Conservation (phyloP, 805 yeast species). For the Wickerhamiella kurtzmanii region DNA sequence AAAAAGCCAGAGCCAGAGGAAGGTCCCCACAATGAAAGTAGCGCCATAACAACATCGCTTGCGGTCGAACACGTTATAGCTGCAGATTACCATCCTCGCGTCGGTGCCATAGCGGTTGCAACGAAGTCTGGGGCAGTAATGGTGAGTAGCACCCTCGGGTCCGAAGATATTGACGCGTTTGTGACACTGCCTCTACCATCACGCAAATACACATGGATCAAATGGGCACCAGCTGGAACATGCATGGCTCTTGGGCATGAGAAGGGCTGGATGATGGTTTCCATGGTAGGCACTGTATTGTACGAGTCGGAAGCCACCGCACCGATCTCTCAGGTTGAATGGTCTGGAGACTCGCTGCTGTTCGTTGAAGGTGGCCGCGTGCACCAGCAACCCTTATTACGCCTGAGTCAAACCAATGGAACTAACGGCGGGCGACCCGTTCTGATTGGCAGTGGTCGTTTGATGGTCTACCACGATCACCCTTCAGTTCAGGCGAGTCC, state of each 20-base stretch:
- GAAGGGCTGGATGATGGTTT: constrained; percentile 37
- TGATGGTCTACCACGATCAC: constrained; percentile 35
- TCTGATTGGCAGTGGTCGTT: constrained; percentile 28
- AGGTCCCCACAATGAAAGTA: too few species aligned
- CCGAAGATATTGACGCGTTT: neutral
- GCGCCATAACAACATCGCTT: neutral
- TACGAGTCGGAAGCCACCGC: constrained; percentile 2
- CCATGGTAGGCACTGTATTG: constrained; percentile 33
- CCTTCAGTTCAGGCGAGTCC: constrained; percentile 22
- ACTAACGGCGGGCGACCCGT: constrained; percentile 31
- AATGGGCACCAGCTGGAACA: constrained; percentile 30
- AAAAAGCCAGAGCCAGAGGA: neutral
- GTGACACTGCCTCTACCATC: constrained; percentile 17
- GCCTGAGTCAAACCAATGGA: constrained; percentile 23
- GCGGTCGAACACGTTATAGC: constrained; percentile 13
- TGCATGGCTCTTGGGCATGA: constrained; percentile 23
- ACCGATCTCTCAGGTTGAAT: neutral
- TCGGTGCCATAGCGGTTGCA: constrained; percentile 31
- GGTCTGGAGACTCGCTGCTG: constrained; percentile 24
- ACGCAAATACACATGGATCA: constrained; percentile 19
- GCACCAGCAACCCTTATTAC: constrained; percentile 18
- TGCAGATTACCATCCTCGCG: constrained; percentile 30
- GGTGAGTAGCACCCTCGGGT: neutral
- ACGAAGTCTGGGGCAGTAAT: constrained; percentile 14
- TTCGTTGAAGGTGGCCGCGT: constrained; percentile 16